phyloP scores from a whole-genome alignment of 306 rosid genomes.

The Abrus precatorius region DNA sequence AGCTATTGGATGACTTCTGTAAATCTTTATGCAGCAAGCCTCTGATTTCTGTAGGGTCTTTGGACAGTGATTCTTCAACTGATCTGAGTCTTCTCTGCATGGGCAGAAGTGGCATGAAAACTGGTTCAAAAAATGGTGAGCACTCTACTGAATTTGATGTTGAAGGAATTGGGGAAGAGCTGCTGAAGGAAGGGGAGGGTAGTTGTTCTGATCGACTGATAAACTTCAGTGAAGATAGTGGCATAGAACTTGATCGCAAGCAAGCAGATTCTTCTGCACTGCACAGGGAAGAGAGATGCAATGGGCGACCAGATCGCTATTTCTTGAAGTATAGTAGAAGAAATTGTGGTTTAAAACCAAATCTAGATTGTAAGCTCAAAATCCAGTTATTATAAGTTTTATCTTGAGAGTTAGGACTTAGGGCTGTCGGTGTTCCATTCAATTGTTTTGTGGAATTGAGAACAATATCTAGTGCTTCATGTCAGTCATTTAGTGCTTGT shows the following conservation, averaged over 20 bases:
- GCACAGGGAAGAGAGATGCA: slow-evolving; percentile 44
- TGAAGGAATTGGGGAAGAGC: slow-evolving; percentile 48
- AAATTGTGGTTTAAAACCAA: slow-evolving; percentile 38
- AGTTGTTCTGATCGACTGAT: slow-evolving; percentile 58
- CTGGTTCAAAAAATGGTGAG: slow-evolving; percentile 41
- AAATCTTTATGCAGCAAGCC: slow-evolving; percentile 47
- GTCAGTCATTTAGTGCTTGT: slow-evolving; percentile 39
- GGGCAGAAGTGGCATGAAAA: slow-evolving; percentile 43
- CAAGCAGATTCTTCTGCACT: slow-evolving; percentile 42
- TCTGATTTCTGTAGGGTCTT: slow-evolving; percentile 42
- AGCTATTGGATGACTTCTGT: slow-evolving; percentile 17
- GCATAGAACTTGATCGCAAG: slow-evolving; percentile 56
- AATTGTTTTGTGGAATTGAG: slow-evolving; percentile 43
- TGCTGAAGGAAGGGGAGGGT: slow-evolving; percentile 62
- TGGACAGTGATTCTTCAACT: slow-evolving; percentile 53
- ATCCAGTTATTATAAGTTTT: slow-evolving; percentile 2
- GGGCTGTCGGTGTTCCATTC: slow-evolving; percentile 32
- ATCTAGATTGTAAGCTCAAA: slow-evolving; percentile 22
- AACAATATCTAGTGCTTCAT: slow-evolving; percentile 34
- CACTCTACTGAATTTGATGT: slow-evolving; percentile 43
- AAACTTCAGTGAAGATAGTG: slow-evolving; percentile 47
- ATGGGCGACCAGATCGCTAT: slow-evolving; percentile 52
- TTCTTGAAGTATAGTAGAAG: slow-evolving; percentile 66
- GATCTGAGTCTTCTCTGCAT: slow-evolving; percentile 39
- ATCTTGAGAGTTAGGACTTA: slow-evolving; percentile 26